Base-by-base conservation (phyloP, 1,284 basidiomycete genomes). In the Abortiporus biennis region DNA sequence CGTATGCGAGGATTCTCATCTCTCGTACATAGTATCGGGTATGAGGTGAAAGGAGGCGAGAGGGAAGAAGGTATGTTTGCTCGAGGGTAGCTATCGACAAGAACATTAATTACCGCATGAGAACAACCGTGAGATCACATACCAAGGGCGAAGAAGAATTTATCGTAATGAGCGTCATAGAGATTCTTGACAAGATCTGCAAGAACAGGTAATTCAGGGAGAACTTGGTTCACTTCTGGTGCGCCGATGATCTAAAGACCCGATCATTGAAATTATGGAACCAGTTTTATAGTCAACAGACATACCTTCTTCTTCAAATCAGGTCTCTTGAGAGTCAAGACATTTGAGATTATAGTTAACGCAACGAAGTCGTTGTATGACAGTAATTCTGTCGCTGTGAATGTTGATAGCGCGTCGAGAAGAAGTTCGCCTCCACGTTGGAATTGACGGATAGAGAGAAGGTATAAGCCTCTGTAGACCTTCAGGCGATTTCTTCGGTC, bases 401-500 rank as follows among this genome's bases (percentile, higher is more conserved):
- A 98, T 0, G 95, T 97, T 29, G 87, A 89, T 6, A 97, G 70
- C 0, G 93, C 91, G 54, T 97, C 93, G 38, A 93, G 78, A 49
- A 97, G 75, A 8, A 96, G 79, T 40, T 85, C 64, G 29, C 73
- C 74, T 6, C 69, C 84, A 17, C 64, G 78, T 62, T 79, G 85
- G 69, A 82, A 92, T 66, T 84, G 82, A 45, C 95, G 85, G 46
- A 93, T 85, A 15, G 91, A 90, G 25, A 96, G 69, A 23, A 86
- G 69, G 59, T 96, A 88, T 1, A 96, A 68, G 30, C 88, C 94
- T 42, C 84, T 80, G 69, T 99, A 99, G 30, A 97, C 95, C 64
- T 98, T 99, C 52, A 98, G 79, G 35, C 94, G 78, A 62, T 98
- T 99, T 23, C 93, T 78, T 43, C 96, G 74, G 63, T 99, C 95